These are phyloP conservation scores for Ogataea hybrid DNA, from an alignment of 1,139 yeast species.

Conservation along the genomic window DNA sequence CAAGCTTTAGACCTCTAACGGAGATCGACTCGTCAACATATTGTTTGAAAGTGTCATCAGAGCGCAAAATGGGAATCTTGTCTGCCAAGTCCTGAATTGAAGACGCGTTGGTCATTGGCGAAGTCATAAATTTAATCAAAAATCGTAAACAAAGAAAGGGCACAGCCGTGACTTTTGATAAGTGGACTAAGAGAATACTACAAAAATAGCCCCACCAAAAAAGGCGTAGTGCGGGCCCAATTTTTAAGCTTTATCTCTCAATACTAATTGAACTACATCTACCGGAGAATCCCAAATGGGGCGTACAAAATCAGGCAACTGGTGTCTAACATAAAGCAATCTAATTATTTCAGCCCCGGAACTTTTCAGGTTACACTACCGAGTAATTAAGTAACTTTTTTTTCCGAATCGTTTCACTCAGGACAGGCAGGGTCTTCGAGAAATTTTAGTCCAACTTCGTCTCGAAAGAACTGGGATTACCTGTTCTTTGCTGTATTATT, in stretches of 20 bases:
- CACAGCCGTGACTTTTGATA: slow-evolving; percentile 6
- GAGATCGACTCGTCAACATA: slow-evolving; percentile 17
- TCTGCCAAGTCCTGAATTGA: slow-evolving; percentile 18
- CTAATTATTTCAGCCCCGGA: too few species aligned
- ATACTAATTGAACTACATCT: too few species aligned
- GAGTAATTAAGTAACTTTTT: too few species aligned
- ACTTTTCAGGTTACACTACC: not conserved
- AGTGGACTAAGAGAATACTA: not conserved
- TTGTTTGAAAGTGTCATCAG: slow-evolving; percentile 17
- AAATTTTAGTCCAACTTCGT: not conserved
- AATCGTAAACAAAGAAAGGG: slow-evolving; percentile 4
- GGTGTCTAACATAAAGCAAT: too few species aligned
- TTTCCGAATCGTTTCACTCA: not conserved
- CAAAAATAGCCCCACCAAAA: too few species aligned
- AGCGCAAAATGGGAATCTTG: slow-evolving; percentile 16
- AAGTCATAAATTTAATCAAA: not conserved
- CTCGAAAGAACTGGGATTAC: too few species aligned
- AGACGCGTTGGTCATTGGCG: slow-evolving; percentile 11
- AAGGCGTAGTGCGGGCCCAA: too few species aligned
- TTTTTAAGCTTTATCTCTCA: too few species aligned
- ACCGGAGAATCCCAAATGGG: too few species aligned
- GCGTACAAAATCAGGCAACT: too few species aligned
- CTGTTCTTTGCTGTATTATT: not conserved
- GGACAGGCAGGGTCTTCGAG: not conserved
- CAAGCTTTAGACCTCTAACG: slow-evolving; percentile 13